These are phyloP conservation scores for Phytophthora citrophthora DNA, from an alignment of 352 stramenopile species.

Conservation along the genomic window DNA sequence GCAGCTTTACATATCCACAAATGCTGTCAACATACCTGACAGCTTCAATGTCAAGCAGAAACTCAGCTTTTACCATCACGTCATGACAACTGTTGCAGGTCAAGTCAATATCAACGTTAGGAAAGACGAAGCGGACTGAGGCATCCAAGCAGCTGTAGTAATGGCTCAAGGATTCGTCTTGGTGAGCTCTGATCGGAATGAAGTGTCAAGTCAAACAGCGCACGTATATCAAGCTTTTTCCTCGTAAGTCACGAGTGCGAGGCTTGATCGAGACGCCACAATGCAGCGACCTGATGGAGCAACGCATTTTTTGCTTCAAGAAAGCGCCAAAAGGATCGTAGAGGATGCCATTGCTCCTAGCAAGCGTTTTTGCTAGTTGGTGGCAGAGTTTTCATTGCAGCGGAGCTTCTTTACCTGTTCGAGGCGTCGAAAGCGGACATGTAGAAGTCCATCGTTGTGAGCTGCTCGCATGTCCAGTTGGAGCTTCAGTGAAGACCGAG, in stretches of 20 bases:
- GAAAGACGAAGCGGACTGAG: slow-evolving; percentile 16
- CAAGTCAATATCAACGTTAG: slow-evolving; percentile 7
- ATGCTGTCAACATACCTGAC: not conserved
- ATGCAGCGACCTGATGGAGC: slow-evolving; percentile 20
- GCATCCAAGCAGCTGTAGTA: slow-evolving; percentile 19
- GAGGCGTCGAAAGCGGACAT: slow-evolving; percentile 22
- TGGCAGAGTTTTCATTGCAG: slow-evolving; percentile 4
- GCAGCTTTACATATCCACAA: slow-evolving; percentile 8
- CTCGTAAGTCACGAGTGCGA: slow-evolving; percentile 1
- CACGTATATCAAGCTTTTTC: slow-evolving; percentile 8
- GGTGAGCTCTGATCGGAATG: slow-evolving; percentile 6
- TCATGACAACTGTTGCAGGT: slow-evolving; percentile 24
- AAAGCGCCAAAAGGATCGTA: slow-evolving; percentile 27
- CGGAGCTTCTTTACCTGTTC: slow-evolving; percentile 35
- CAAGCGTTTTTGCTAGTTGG: not conserved
- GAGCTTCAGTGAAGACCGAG: not conserved
- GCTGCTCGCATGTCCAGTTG: slow-evolving; percentile 13
- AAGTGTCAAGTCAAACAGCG: slow-evolving; percentile 1
- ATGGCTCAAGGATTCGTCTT: slow-evolving; percentile 19
- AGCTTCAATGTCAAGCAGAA: slow-evolving; percentile 16
- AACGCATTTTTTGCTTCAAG: slow-evolving; percentile 22
- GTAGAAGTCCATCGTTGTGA: slow-evolving; percentile 34
- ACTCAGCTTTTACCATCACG: slow-evolving; percentile 20
- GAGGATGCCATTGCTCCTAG: slow-evolving; percentile 2
- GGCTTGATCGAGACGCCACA: slow-evolving; percentile 12